Percentiles rank a stretch among this genome's conserved stretches.
Conservation (phyloP, 2,329 filamentous ascomycete species). For the Colletotrichum lini region DNA sequence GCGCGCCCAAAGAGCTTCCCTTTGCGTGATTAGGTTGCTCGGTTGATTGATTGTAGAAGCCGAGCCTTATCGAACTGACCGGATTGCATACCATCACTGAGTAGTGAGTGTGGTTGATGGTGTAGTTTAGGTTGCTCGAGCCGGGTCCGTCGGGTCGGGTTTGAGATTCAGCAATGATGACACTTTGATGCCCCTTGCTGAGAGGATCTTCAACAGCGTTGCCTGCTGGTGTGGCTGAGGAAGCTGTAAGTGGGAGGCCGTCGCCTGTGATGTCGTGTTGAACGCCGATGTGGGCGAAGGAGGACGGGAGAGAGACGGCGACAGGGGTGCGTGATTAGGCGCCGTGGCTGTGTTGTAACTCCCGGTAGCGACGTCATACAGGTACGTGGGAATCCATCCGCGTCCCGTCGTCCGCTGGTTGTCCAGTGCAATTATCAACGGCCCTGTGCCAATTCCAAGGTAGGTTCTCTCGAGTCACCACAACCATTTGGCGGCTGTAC, state of each 20-base stretch:
- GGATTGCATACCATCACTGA: neutral
- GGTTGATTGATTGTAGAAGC: neutral
- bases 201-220: neutral
- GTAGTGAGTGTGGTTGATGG: no score
- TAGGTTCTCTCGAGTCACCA: neutral
- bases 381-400: constrained; percentile 1
- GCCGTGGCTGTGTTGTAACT: neutral
- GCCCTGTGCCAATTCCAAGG: constrained; percentile 19
- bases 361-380: constrained; percentile 14
- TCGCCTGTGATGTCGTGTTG: neutral
- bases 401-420: neutral
- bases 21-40: constrained; percentile 48
- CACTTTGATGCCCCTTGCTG: neutral
- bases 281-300: constrained; percentile 2
- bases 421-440: neutral
- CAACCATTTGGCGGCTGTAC: no score
- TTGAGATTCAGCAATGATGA: neutral
- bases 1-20: constrained; percentile 52
- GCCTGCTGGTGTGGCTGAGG: constrained; percentile 3
- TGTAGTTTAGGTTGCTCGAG: neutral
- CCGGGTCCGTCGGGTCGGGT: neutral
- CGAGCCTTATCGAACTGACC: neutral
- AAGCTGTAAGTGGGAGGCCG: neutral
- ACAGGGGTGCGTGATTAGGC: neutral
- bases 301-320: neutral